A percentile compares a stretch with the other conserved stretches of the same genome.
phyloP scores from a whole-genome alignment of 176 grass and related monocot genomes.

The Cenchrus americanus region DNA sequence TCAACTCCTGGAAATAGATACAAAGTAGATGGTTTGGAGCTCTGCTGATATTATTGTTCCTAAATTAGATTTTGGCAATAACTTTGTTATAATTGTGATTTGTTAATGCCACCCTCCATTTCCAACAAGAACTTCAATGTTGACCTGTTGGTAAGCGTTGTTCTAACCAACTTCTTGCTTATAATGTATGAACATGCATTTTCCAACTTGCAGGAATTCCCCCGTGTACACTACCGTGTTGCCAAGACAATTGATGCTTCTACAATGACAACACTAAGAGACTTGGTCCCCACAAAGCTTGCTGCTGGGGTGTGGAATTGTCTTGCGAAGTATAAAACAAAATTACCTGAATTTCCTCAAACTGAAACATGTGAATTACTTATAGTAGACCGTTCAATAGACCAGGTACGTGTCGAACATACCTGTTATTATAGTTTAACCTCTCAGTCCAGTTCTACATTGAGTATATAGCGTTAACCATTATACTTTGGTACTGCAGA shows the following conservation, averaged over 20 bases:
- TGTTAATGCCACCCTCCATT: slow-evolving; percentile 3
- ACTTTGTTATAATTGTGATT: slow-evolving; percentile 28
- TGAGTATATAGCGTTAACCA: not conserved
- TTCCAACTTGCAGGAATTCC: slow-evolving; percentile 74
- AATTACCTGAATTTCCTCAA: slow-evolving; percentile 79
- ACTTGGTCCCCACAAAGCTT: slow-evolving; percentile 90
- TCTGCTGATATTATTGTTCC: not conserved
- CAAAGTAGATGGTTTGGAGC: not conserved
- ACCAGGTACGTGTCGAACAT: slow-evolving; percentile 58
- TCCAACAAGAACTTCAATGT: slow-evolving; percentile 26
- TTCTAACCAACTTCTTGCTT: slow-evolving; percentile 13
- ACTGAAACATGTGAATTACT: slow-evolving; percentile 95
- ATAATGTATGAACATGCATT: slow-evolving; percentile 21
- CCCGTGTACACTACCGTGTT: slow-evolving; percentile 80
- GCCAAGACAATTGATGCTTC: slow-evolving; percentile 83
- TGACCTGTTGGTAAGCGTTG: slow-evolving; percentile 6
- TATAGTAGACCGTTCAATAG: slow-evolving; percentile 92
- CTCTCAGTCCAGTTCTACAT: not conserved
- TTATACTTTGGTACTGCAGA: slow-evolving; percentile 52
- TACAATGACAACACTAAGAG: slow-evolving; percentile 78
- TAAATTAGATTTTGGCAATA: not conserved
- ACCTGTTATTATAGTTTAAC: slow-evolving; percentile 14
- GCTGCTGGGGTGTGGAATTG: slow-evolving; percentile 86
- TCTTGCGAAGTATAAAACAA: slow-evolving; percentile 68
- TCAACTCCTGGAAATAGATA: slow-evolving; percentile 14